Conservation (phyloP, 2,329 filamentous ascomycete species). For the Peltaster fructicola region DNA sequence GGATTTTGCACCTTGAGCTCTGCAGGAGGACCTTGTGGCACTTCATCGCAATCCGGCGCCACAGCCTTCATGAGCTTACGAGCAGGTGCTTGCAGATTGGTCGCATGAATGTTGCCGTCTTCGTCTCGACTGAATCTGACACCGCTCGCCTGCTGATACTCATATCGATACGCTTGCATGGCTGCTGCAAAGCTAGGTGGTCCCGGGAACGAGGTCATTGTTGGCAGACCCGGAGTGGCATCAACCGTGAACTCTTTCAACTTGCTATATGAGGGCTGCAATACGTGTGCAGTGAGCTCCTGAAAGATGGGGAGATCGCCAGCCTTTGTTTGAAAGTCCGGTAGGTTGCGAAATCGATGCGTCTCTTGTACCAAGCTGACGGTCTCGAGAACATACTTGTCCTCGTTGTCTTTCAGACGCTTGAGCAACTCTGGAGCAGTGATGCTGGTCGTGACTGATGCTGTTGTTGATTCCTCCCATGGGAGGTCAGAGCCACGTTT, state of each 20-base stretch:
- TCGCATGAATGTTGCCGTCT: conserved; percentile 37
- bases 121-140: conserved; percentile 45
- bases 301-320: conserved; percentile 41
- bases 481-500: conserved; percentile 59
- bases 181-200: conserved; percentile 15
- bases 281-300: conserved; percentile 51
- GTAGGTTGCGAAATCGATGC: conserved; percentile 70
- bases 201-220: conserved; percentile 37
- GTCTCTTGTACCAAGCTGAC: conserved; percentile 51
- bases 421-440: conserved; percentile 15
- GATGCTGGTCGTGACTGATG: conserved; percentile 6
- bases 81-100: conserved; percentile 29
- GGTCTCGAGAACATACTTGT: conserved; percentile 12
- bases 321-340: conserved; percentile 52
- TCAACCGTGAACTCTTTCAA: conserved; percentile 51
- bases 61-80: conserved; percentile 43
- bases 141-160: conserved; percentile 72
- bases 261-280: conserved; percentile 46
- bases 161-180: conserved; percentile 32
- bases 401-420: conserved; percentile 14
- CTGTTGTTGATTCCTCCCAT: conserved; percentile 7
- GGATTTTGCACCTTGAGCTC: conserved; percentile 27
- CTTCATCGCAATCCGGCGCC: conserved; percentile 41
- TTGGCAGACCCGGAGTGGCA: conserved; percentile 45
- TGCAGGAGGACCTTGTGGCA: conserved; percentile 43